Base-by-base conservation (phyloP, 1,284 basidiomycete genomes). In the Tilletiopsis washingtonensis region DNA sequence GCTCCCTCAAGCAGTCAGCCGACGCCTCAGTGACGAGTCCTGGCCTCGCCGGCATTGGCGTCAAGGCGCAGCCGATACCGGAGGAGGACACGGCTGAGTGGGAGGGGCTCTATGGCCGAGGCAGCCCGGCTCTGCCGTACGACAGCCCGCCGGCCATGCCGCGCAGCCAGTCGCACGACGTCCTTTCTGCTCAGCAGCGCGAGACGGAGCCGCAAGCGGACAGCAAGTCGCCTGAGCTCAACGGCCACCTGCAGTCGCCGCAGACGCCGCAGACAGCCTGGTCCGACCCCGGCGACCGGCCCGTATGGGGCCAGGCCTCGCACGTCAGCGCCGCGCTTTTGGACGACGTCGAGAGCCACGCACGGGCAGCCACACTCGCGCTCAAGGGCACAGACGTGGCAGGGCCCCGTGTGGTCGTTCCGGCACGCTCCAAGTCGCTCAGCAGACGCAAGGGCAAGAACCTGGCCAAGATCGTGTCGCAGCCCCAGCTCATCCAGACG, bases 301-400 rank as follows among this genome's bases (percentile, higher is more conserved):
- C 29, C 9, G 29, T 34, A 9, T n/a, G n/a, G n/a, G 21, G 14
- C n/a, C 25, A 45, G 37, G 21, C 17, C 4, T 14, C n/a, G 24
- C n/a, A 17, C 21, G 41, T 48, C 23, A 29, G 21, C 27, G 14
- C 24, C 26, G 20, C 43, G 43, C 34, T 67, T 34, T 36, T 62
- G 19, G 61, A 64, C 23, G 65, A 68, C 29, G 49, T 68, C 2
- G 65, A 57, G 1, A 57, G 61, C n/a, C 66, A 69, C 43, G 63
- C 66, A 5, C 49, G 49, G 4, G 61, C 63, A 14, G 66, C 66
- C 4, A 69, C 66, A 3, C 47, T 45, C 32, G 66, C 66, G 11
- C 56, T 69, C 36, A 69, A 69, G 40, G 66, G 64, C 6, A 48
- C 55, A 0, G 57, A 59, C 36, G 53, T 54, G 39, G 51, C 49